Evolutionary conservation across 345 rosid species (phyloP), one percentile per base, ranked within the genome.

Genomic region (Isatis tinctoria): DNA sequence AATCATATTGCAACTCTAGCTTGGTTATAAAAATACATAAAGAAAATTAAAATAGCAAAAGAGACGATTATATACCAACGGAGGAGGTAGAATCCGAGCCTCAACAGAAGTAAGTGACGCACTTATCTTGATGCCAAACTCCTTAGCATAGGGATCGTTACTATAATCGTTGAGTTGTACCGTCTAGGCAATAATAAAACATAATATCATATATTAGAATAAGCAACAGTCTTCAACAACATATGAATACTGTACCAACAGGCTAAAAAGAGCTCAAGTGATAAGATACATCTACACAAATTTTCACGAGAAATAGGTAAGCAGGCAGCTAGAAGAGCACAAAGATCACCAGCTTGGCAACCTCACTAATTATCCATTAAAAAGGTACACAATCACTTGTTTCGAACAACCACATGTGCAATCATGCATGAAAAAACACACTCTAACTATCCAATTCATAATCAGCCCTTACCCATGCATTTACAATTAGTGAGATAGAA

Each of bases 61-160:
- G 33, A 37, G 68, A 54, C 7, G 17, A 54, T 4, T 17, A 53
- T 30, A 75, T 83, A 92, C 99, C 99, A 91, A 83, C 13, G 99
- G 99, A 8, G 99, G 85, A 65, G 97, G 98, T 36, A 95, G 84
- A 70, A 95, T 90, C 35, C 98, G 97, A 74, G 99, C 99, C 77
- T 95, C 99, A 62, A 95, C 98, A 27, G 91, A 86, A 9, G 99
- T 97, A 47, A 95, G 98, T 77, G 58, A 86, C 49, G 89, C 85
- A 39, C 94, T 92, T 36, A 95, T 95, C 74, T 86, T 92, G 59
- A 95, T 95, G n/a, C 97, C 99, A 79, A 95, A 92, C 77, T 95
- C 99, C 73, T 87, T 83, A 2, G 99, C 99, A 52, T 89, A 90
- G 4, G 87, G 96, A 78, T 95, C 99, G 8, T 85, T 53, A 35